Conservation (phyloP, 495 filamentous ascomycete genomes). For the Lasiosphaeria miniovina region DNA sequence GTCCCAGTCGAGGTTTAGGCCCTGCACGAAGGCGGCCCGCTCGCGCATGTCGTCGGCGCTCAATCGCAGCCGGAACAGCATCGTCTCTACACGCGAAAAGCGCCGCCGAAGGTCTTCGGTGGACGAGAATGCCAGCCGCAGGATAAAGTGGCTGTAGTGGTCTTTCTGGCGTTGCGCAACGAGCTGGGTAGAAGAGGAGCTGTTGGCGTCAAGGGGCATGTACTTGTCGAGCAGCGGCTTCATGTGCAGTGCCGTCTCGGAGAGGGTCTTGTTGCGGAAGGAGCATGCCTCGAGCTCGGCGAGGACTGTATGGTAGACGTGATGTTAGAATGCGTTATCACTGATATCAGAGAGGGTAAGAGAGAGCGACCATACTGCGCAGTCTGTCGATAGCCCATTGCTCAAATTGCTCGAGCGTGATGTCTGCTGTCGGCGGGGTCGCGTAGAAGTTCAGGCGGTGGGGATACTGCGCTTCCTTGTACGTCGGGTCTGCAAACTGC, state of each 20-base stretch:
- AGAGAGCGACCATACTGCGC: slow-evolving; percentile 51
- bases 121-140: slow-evolving; percentile 86
- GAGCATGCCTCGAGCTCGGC: slow-evolving; percentile 94
- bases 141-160: slow-evolving; percentile 97
- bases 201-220: slow-evolving; percentile 77
- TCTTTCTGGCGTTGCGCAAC: slow-evolving; percentile 84
- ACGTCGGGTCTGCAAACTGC: slow-evolving; percentile 74
- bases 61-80: slow-evolving; percentile 81
- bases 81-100: slow-evolving; percentile 81
- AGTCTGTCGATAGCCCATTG: slow-evolving; percentile 98
- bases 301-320: slow-evolving; percentile 58
- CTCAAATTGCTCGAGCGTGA: slow-evolving; percentile 96
- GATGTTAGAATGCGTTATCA: slow-evolving; percentile 15
- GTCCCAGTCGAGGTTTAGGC: slow-evolving; percentile 74
- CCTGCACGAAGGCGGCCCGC: slow-evolving; percentile 70
- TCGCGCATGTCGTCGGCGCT: slow-evolving; percentile 67
- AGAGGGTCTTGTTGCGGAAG: slow-evolving; percentile 80
- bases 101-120: slow-evolving; percentile 90
- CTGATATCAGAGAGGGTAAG: neutral
- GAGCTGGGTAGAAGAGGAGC: slow-evolving; percentile 55
- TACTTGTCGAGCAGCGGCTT: slow-evolving; percentile 78
- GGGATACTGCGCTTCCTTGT: slow-evolving; percentile 71
- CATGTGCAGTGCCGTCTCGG: slow-evolving; percentile 78
- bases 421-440: slow-evolving; percentile 83
- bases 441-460: slow-evolving; percentile 91